These are phyloP conservation scores for Cutaneotrichosporon cyanovorans DNA, from an alignment of 1,284 basidiomycete species.

Conservation along the genomic window DNA sequence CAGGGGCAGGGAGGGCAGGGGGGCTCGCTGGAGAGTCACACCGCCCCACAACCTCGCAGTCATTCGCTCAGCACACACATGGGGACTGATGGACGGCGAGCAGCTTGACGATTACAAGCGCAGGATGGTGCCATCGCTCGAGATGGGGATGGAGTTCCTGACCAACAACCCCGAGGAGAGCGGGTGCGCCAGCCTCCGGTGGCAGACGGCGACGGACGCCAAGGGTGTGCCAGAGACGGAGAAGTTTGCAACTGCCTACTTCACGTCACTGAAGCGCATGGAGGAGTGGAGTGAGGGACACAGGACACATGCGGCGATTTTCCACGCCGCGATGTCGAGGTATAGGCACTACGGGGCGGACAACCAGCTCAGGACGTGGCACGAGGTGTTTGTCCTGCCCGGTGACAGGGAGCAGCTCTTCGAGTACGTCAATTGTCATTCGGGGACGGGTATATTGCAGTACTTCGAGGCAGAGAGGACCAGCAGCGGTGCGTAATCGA, in stretches of 20 bases:
- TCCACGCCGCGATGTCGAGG: slow-evolving; percentile 5
- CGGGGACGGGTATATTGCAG: slow-evolving; percentile 6
- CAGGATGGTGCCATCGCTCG: slow-evolving; percentile 7
- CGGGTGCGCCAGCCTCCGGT: slow-evolving; percentile 5
- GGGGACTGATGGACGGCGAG: slow-evolving; percentile 8
- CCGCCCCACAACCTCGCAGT: slow-evolving; percentile 6
- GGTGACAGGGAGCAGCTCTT: slow-evolving; percentile 1
- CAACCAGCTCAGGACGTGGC: slow-evolving; percentile 15
- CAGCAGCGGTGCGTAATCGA: background rate
- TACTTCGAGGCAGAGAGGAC: slow-evolving; percentile 2
- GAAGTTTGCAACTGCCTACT: slow-evolving; percentile 5
- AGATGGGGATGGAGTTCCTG: slow-evolving; percentile 9
- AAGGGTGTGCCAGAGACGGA: background rate
- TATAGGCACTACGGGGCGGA: slow-evolving; percentile 7
- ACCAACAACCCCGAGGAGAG: background rate
- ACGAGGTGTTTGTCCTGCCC: slow-evolving; percentile 10
- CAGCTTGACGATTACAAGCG: slow-evolving; percentile 8
- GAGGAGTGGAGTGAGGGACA: slow-evolving; percentile 10
- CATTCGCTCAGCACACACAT: slow-evolving; percentile 11
- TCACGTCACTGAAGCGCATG: slow-evolving; percentile 5
- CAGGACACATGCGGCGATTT: slow-evolving; percentile 10
- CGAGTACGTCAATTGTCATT: slow-evolving; percentile 12
- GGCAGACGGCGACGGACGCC: background rate
- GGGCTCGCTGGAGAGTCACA: background rate
- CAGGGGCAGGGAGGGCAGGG: background rate